Percentiles rank a stretch among this genome's conserved stretches.
phyloP scores from a whole-genome alignment of 345 rosid genomes.

The Eucalyptus erythrocorys region DNA sequence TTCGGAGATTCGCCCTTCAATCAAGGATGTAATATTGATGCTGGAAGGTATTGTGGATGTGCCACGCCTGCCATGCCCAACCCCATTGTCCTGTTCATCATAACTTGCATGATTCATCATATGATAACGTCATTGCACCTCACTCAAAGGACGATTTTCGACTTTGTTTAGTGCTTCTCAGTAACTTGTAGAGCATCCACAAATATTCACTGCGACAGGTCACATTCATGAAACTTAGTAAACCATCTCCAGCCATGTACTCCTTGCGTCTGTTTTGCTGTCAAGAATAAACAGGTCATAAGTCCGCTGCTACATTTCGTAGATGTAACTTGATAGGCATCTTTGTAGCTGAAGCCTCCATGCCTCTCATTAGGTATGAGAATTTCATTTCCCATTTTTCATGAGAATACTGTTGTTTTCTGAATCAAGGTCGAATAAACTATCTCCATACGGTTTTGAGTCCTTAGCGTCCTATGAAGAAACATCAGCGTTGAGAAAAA shows the following conservation, averaged over 20 bases:
- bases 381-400: background rate
- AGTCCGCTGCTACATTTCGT: fast-evolving
- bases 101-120: background rate
- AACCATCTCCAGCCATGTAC: background rate
- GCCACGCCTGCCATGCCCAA: background rate
- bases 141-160: background rate
- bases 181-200: background rate
- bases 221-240: background rate
- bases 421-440: background rate
- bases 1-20: constrained; percentile 1
- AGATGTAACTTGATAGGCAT: background rate
- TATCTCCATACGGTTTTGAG: background rate
- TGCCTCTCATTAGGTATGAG: background rate
- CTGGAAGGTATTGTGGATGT: constrained; percentile 2
- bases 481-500: background rate
- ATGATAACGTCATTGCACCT: background rate
- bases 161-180: background rate
- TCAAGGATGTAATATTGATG: constrained; percentile 5
- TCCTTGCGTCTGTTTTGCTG: background rate
- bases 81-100: background rate
- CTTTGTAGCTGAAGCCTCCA: background rate
- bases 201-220: background rate
- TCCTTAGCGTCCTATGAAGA: fast-evolving
- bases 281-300: background rate
- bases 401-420: background rate